Evolutionary conservation across 768 basidiomycete genomes (phyloP).

Genomic region (Leccinum broughii): DNA sequence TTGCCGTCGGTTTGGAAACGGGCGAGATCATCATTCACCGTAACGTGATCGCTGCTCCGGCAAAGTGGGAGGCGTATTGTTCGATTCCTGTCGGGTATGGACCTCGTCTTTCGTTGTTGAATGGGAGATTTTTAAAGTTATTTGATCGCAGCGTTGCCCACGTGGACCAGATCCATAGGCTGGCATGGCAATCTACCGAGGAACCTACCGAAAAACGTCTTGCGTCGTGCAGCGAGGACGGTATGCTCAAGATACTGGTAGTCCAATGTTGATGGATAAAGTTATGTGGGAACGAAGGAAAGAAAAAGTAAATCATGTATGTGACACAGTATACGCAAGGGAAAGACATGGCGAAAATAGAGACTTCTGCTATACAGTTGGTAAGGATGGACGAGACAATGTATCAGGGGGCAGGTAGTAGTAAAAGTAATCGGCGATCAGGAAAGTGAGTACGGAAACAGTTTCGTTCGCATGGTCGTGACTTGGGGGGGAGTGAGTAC

Average conservation of each 20-base stretch:
- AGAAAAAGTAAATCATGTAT: conserved; percentile 19
- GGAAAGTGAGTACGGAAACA: conserved; percentile 61
- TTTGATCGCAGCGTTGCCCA: conserved; percentile 62
- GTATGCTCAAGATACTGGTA: conserved; percentile 77
- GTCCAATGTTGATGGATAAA: conserved; percentile 55
- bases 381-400: conserved; percentile 38
- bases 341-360: conserved; percentile 15
- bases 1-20: conserved; percentile 85
- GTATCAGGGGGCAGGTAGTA: conserved; percentile 29
- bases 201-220: conserved; percentile 46
- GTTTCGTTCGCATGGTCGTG: conserved; percentile 38
- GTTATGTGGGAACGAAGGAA: conserved; percentile 26
- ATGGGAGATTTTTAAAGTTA: background rate
- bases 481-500: conserved; percentile 38
- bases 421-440: conserved; percentile 37
- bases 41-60: conserved; percentile 29
- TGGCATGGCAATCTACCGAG: conserved; percentile 71
- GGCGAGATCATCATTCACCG: conserved; percentile 72
- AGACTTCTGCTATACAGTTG: conserved; percentile 67
- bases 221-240: conserved; percentile 92
- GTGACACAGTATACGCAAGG: conserved; percentile 30
- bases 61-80: conserved; percentile 48
- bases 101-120: background rate
- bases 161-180: conserved; percentile 72
- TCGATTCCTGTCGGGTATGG: conserved; percentile 55